Evolutionary conservation across 331 rosid species (phyloP), one percentile per base, ranked within the genome.

Genomic region (Erythrophleum ivorense): DNA sequence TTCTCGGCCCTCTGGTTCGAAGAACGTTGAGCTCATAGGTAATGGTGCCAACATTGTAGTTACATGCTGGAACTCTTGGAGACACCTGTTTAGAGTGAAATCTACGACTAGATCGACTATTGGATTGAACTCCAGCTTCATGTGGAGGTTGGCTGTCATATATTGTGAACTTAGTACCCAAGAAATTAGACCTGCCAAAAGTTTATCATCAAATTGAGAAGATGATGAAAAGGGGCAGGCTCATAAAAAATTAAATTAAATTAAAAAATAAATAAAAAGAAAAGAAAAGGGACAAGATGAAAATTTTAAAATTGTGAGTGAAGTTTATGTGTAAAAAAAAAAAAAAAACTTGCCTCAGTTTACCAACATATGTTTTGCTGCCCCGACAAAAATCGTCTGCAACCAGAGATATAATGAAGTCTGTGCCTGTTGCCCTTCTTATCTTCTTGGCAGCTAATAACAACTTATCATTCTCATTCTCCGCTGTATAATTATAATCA

Each of bases 401-500:
- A 71, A 86, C 93, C 88, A 93, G 84, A 74, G 97, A 93, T 88
- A 91, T 75, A 58, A 90, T 59, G 58, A 91, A 93, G 76, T 86
- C 92, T 24, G 90, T 88, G 86, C 91, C 86, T 29, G 90, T 91
- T 80, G 97, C 91, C 90, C 93, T 86, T 83, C 93, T 90, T 60
- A 90, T 74, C 88, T 85, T 93, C 87, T 88, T 93, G 77, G 97
- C 97, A 77, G 93, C 94, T 85, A 93, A 75, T 83, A 93, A 33
- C 75, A 91, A 83, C 84, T 93, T 93, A 78, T 90, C 92, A 72
- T 76, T 43, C 86, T 78, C 92, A 21, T 86, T 85, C 85, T 90
- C 98, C 60, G 89, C 98, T 93, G 92, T 66, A 76, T 58, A 75
- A 80, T 52, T 54, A 55, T 71, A 70, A 24, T 65, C 62, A 50